A percentile compares a stretch with the other conserved stretches of the same genome.
phyloP scores from a whole-genome alignment of 495 filamentous ascomycete genomes.

The Penicillium lividum region DNA sequence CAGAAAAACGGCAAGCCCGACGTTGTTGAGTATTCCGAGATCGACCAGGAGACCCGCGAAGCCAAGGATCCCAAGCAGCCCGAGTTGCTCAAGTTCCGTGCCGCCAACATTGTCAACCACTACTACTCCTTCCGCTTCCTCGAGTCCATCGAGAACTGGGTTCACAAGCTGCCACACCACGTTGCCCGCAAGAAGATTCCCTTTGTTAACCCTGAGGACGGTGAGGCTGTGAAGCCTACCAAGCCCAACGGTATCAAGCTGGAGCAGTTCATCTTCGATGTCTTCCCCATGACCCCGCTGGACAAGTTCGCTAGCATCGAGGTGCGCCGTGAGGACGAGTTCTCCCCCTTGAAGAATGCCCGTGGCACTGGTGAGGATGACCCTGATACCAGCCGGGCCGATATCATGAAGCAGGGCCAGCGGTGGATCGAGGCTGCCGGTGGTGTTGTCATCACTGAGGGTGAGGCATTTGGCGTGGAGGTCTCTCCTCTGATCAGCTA shows the following conservation, averaged over 20 bases:
- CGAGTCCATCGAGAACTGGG: slow-evolving; percentile 83
- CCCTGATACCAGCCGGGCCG: slow-evolving; percentile 83
- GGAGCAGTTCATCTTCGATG: slow-evolving; percentile 99
- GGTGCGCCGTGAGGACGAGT: slow-evolving; percentile 95
- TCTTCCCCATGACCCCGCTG: slow-evolving; percentile 86
- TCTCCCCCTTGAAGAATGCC: slow-evolving; percentile 97
- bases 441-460: slow-evolving; percentile 72
- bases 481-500: slow-evolving; percentile 95
- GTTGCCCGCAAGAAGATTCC: slow-evolving; percentile 99
- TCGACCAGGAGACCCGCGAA: slow-evolving; percentile 82
- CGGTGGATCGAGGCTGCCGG: slow-evolving; percentile 82
- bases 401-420: slow-evolving; percentile 87
- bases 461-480: slow-evolving; percentile 71
- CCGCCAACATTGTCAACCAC: slow-evolving; percentile 99
- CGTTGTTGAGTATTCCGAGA: slow-evolving; percentile 98
- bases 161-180: slow-evolving; percentile 86
- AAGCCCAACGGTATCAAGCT: slow-evolving; percentile 98
- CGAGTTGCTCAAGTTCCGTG: slow-evolving; percentile 87
- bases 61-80: slow-evolving; percentile 83
- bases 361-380: slow-evolving; percentile 89
- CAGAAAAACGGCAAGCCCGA: slow-evolving; percentile 95
- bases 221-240: slow-evolving; percentile 79
- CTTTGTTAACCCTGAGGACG: slow-evolving; percentile 71
- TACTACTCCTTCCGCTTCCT: slow-evolving; percentile 97
- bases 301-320: slow-evolving; percentile 93